Evolutionary conservation across 2,329 filamentous ascomycete genomes (phyloP), one percentile per base, ranked within the genome.

Genomic region (Neocucurbitaria cava): DNA sequence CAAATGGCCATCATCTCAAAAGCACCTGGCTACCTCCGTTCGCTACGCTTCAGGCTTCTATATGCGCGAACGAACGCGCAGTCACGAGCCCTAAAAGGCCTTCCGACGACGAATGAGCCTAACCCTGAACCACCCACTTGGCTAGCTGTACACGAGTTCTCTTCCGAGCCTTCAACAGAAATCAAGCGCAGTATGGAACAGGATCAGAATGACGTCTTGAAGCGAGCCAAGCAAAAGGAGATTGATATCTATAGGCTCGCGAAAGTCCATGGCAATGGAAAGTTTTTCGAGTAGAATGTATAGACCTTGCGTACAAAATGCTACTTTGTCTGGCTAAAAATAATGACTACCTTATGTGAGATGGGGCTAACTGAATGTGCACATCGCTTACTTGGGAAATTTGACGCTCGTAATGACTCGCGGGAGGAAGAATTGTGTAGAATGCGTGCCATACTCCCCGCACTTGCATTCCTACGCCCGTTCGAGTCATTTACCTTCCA

Each of bases 1-100:
- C 64, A 69, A 67, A 59, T 41, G 2, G 38, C 31, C 0, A 38
- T 13, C 1, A 31, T 69, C 5, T 61, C 59, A 2, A 52, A 59
- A 46, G 31, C 45, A 1, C 54, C 54, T n/a, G 52, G 57, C 17
- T 72, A 70, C 40, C 39, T 65, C 1, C 64, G 69, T 17, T 66
- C 67, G 1, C 50, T 66, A 2, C 52, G 50, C 35, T 71, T 67
- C 49, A 58, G 52, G 18, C 58, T 73, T 3, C 52, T 66, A 1
- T 69, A 66, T 35, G 68, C 69, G 11, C 58, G 69, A 11, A 68
- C 68, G 5, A 74, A 71, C 53, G 69, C 68, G 3, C 67, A 72
- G 39, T 72, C 68, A 24, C 56, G 68, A 23, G 61, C 54, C 23
- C 36, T 71, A 36, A 73, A 72, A 42, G 71, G 69, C 0, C 47